Conservation (phyloP, 148 eudicot genomes). For the Rhododendron williamsianum region DNA sequence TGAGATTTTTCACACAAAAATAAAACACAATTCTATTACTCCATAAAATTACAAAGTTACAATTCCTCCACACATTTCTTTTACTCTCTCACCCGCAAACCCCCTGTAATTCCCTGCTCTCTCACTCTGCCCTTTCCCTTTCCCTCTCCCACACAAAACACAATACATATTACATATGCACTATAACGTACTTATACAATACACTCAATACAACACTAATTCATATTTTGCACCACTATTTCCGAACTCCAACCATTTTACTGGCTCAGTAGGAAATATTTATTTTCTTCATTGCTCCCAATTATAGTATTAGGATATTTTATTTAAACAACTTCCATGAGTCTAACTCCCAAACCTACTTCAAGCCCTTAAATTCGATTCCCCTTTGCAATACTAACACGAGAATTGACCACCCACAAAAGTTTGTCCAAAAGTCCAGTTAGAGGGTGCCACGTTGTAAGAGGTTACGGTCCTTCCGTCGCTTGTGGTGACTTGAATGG, state of each 20-base stretch:
- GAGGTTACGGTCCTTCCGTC: conserved; percentile 30
- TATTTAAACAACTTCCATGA: background rate
- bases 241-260: background rate
- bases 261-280: background rate
- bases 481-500: conserved; percentile 23
- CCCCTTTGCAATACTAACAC: background rate
- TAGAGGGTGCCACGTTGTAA: conserved; percentile 18
- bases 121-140: background rate
- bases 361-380: background rate
- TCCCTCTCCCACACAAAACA: background rate
- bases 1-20: background rate
- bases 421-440: conserved; percentile 35
- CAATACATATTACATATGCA: background rate
- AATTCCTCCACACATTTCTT: background rate
- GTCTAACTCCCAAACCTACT: background rate
- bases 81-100: background rate
- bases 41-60: background rate
- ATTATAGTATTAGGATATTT: background rate
- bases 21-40: background rate
- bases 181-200: background rate
- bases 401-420: conserved; percentile 24
- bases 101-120: background rate
- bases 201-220: background rate
- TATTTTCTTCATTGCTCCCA: background rate
- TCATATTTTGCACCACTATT: background rate